Evolutionary conservation across 306 rosid species (phyloP), one percentile per base, ranked within the genome.

Genomic region (Herpetospermum pedunculosum): DNA sequence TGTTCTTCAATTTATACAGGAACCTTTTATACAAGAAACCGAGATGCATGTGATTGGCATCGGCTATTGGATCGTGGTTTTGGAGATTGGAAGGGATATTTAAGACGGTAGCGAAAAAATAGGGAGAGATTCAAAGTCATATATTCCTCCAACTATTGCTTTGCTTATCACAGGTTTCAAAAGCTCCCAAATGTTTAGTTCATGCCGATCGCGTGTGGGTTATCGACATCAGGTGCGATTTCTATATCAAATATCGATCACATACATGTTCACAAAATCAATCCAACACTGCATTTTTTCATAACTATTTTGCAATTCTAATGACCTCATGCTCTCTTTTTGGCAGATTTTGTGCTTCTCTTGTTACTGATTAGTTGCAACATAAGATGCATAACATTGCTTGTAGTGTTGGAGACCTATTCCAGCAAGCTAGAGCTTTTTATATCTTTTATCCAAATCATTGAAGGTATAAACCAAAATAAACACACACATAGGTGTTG

Each of bases 301-400:
- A 10, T 8, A 14, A 21, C 53, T 37, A 68, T 23, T 25, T 43
- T 68, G 73, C 73, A 23, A 23, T 13, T 68, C 34, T 65, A 65
- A 65, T 63, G 70, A 19, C 28, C 15, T 63, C 29, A 29, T 63
- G 4, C 52, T 19, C 47, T 65, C 19, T 67, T 37, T 67, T 43
- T 67, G 73, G 35, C 73, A 67, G 73, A 67, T 44, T 69, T 69
- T 35, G 70, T 63, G 14, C 26, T 40, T 13, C 38, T 68, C 52
- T 19, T 43, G 3, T 0, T 68, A 13, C 71, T 64, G n/a, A 2
- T 5, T n/a, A 62, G 70, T 34, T 34, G 44, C 70, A 62, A 37
- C 46, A 19, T 35, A 13, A 41, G 35, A 40, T 53, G 29, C 10
- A 37, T 60, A 0, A 5, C 29, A 10, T 35, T 64, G 70, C 30